These are phyloP conservation scores for Rutstroemia sp. DNA, from an alignment of 2,329 filamentous ascomycete genomes.

Conservation along the genomic window DNA sequence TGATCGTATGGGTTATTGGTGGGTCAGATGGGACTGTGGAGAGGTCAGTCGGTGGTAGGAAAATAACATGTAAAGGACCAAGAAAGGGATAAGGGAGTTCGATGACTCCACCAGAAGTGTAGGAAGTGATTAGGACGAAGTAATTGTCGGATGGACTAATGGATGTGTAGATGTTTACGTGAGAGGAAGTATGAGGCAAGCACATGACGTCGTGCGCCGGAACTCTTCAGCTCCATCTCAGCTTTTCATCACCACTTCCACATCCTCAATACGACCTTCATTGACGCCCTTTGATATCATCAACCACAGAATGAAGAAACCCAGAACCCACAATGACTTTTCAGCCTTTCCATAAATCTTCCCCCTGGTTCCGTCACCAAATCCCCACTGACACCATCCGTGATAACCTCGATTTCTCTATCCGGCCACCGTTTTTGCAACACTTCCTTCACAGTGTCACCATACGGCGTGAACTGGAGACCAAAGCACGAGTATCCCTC, in stretches of 20 bases:
- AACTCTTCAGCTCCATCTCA: neutral
- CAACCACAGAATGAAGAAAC: neutral
- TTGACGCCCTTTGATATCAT: too few relatives aligned
- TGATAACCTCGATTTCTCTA: conserved; percentile 15
- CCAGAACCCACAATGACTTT: conserved; percentile 11
- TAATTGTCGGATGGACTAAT: too few relatives aligned
- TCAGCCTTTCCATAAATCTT: conserved; percentile 14
- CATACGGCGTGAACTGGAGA: conserved; percentile 44
- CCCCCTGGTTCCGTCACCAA: conserved; percentile 10
- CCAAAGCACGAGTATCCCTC: conserved; percentile 45
- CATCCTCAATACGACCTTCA: neutral
- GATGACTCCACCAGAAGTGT: neutral
- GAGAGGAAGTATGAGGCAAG: too few relatives aligned
- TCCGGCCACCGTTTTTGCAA: conserved; percentile 38
- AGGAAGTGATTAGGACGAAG: too few relatives aligned
- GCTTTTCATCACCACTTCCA: neutral
- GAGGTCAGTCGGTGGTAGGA: conserved; percentile 32
- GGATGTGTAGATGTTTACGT: too few relatives aligned
- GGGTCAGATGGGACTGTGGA: conserved; percentile 2
- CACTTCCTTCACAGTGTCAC: conserved; percentile 37
- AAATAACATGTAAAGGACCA: conserved; percentile 6
- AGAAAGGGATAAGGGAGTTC: neutral
- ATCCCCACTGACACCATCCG: conserved; percentile 20
- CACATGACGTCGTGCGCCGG: neutral
- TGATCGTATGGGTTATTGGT: conserved; percentile 42